phyloP scores from a whole-genome alignment of 306 rosid species.

The Ziziphus jujuba region DNA sequence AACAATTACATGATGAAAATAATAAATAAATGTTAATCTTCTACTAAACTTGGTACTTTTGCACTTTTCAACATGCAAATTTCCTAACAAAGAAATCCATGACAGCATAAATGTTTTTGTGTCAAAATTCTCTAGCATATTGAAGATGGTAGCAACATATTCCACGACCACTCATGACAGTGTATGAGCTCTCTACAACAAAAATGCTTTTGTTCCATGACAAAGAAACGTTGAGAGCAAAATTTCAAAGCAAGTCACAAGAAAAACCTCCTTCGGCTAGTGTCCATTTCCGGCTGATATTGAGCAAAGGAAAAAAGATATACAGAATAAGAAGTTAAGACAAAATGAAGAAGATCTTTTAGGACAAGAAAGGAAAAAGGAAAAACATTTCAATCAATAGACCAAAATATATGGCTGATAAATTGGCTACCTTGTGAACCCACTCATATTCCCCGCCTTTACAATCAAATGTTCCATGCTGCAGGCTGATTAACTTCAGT shows the following conservation, averaged over 20 bases:
- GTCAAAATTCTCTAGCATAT: constrained; percentile 6
- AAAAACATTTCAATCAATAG: constrained; percentile 19
- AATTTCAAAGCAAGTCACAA: constrained; percentile 43
- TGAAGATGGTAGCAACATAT: constrained; percentile 1
- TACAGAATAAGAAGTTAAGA: constrained; percentile 8
- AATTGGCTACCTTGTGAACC: constrained; percentile 84
- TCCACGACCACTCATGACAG: constrained; percentile 11
- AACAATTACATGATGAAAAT: neutral
- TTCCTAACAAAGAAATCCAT: neutral
- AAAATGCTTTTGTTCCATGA: constrained; percentile 17
- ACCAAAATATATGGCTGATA: constrained; percentile 3
- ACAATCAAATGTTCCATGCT: constrained; percentile 83
- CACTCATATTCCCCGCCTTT: constrained; percentile 91
- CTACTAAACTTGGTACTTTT: neutral
- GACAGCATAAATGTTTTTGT: neutral
- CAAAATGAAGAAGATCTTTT: neutral
- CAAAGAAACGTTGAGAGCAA: constrained; percentile 21
- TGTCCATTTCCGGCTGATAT: constrained; percentile 91
- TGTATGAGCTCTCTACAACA: neutral
- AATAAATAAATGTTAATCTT: neutral
- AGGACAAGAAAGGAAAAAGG: neutral
- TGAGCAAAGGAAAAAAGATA: constrained; percentile 8
- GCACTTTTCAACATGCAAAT: neutral
- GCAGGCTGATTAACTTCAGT: constrained; percentile 72
- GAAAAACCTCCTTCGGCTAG: constrained; percentile 97